Evolutionary conservation across 23 red algal species (phyloP), one percentile per base, ranked within the genome.

Genomic region (Chondrus crispus): DNA sequence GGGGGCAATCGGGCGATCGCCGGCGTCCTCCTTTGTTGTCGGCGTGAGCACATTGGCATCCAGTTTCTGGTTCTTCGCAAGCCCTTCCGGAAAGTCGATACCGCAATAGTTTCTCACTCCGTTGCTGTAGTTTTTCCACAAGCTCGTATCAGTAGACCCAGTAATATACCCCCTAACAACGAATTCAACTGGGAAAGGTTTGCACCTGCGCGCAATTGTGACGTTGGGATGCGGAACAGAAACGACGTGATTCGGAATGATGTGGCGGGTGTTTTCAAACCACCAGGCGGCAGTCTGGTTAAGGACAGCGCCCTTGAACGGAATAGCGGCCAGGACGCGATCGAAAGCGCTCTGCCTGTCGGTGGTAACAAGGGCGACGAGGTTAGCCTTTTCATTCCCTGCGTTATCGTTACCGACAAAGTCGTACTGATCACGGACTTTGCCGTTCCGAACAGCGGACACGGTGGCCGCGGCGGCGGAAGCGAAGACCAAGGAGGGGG

Each of bases 161-260:
- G 97, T 99, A 62, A 95, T 95, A 64, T 99, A 99, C 40, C 97
- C 97, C 36, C 97, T 85, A 45, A 99, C 97, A 12, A 99, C 97
- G 63, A 99, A 99, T 41, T 99, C 97, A 58, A 99, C 88, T 14
- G 97, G 97, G 90, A 99, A 99, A 19, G 97, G 97, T 5, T 78
- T 80, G 85, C 97, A 99, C 26, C 88, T 48, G 39, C 84, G 63
- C 12, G 97, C 97, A 42, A 99, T 68, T 0, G 92, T 95, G 10
- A 95, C 92, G 79, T 98, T 93, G 37, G 96, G 97, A 62, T 99
- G 97, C 50, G 97, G 97, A 28, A 99, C 97, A 68, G 91, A 58
- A 38, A 99, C 46, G 32, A 99, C 80, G 76, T 99, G 97, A 69
- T 96, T 99, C 19, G 91, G 88, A 39, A 99, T 81, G 76, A 99